Evolutionary conservation across 257 asterid genomes (phyloP), one percentile per base, ranked within the genome.

Genomic region (Solanum ossicruentum): DNA sequence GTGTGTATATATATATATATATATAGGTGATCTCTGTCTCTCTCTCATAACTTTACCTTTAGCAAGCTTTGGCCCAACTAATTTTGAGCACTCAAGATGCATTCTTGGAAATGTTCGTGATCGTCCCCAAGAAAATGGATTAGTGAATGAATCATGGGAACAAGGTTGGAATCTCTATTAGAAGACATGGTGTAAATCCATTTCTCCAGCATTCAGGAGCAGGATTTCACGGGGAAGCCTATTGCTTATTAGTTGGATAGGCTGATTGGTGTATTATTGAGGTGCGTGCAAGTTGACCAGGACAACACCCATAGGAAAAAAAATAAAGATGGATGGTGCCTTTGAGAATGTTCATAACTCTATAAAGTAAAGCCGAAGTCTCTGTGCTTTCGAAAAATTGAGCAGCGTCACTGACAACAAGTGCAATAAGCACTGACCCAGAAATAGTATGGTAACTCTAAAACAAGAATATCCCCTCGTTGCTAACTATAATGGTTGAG

Each of bases 351-450:
- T 86, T 69, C 83, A 94, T 57, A 83, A 94, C 96, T 26, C 88
- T 92, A 88, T 92, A 92, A 86, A 94, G 90, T 28, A 89, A 86
- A 63, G 89, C 87, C 86, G 91, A 80, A 0, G 95, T 93, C 67
- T 90, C 91, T 67, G 93, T 84, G 66, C 65, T 28, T 91, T 94
- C 97, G 87, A 94, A 93, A 69, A 86, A 83, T 78, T 87, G 90
- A 3, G 98, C 97, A 86, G 97, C 98, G 41, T 91, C 95, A 66
- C 98, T 96, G 26, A 97, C 95, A 85, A 94, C 96, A 84, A 94
- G 88, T 8, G 96, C 96, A 86, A 93, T 92, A 78, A 94, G 97
- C 18, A 92, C 92, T 1, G 97, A 72, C 95, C 98, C 81, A 97
- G 18, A 96, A 91, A 83, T 96, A 20, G 95, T 94, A 87, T 94